Evolutionary conservation across 805 yeast species (phyloP).

Genomic region (Maudiozyma saulgeensis): DNA sequence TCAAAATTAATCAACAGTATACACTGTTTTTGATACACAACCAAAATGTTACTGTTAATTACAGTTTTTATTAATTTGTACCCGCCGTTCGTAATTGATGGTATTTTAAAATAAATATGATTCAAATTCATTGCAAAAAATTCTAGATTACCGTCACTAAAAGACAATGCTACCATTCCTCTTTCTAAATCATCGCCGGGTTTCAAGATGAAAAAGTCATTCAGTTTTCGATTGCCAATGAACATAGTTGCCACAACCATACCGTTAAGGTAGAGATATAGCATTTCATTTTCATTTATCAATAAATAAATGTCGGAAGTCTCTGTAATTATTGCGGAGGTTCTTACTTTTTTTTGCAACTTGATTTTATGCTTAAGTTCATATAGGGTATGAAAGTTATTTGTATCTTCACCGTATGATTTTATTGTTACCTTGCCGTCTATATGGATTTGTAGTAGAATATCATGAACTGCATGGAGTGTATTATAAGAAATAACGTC

Average conservation of each 20-base stretch:
- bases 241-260: neutral
- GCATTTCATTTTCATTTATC: no score
- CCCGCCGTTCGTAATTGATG: neutral
- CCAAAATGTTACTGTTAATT: neutral
- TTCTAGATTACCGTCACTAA: neutral
- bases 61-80: neutral
- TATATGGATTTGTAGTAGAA: neutral
- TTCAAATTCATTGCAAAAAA: neutral
- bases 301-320: no score
- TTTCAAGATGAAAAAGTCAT: neutral
- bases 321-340: no score
- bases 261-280: neutral
- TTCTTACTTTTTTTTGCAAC: no score
- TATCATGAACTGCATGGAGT: neutral
- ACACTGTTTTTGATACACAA: neutral
- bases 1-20: neutral
- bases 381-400: no score
- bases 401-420: neutral
- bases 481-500: neutral
- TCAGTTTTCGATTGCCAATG: neutral
- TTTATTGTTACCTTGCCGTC: neutral
- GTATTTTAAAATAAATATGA: neutral
- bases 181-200: neutral
- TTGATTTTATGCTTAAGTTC: no score
- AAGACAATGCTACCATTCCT: neutral